A percentile compares a stretch with the other conserved stretches of the same genome.
phyloP scores from a whole-genome alignment of 306 rosid genomes.

The Vigna reflexopilosa region DNA sequence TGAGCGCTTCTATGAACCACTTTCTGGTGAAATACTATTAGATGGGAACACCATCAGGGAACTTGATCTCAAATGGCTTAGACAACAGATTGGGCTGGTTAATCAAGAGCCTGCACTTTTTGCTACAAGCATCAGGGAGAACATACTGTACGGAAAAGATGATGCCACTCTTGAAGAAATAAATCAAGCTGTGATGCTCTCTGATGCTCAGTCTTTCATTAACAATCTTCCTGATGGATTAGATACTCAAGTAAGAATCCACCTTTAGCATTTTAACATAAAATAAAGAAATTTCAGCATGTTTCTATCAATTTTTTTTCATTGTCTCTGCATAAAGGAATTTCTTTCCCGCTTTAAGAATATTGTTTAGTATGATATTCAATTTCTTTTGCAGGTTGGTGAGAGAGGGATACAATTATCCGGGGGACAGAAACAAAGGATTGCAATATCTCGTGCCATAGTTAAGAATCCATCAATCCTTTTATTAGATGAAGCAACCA shows the following conservation, averaged over 20 bases:
- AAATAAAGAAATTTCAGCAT: background rate
- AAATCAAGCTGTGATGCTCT: conserved; percentile 68
- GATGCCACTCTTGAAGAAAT: conserved; percentile 78
- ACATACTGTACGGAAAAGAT: conserved; percentile 82
- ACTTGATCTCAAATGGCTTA: conserved; percentile 84
- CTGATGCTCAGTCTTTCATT: conserved; percentile 78
- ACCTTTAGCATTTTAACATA: conserved; percentile 11
- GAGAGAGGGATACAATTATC: conserved; percentile 95
- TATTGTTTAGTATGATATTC: background rate
- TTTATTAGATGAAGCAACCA: conserved; percentile 89
- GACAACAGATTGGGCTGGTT: conserved; percentile 84
- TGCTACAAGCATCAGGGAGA: conserved; percentile 84
- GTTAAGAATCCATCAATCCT: conserved; percentile 85
- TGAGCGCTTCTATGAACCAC: conserved; percentile 90
- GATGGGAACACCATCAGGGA: conserved; percentile 64
- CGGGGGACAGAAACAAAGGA: conserved; percentile 93
- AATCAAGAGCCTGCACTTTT: conserved; percentile 95
- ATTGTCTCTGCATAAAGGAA: no score
- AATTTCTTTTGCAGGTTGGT: conserved; percentile 67
- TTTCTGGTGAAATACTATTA: conserved; percentile 70
- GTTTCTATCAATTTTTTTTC: no score
- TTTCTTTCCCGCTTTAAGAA: no score
- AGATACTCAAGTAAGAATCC: conserved; percentile 75
- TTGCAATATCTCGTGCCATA: conserved; percentile 88
- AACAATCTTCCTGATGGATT: conserved; percentile 87